Evolutionary conservation across 176 grass and related monocot species (phyloP).

Genomic region (Zoysia japonica): DNA sequence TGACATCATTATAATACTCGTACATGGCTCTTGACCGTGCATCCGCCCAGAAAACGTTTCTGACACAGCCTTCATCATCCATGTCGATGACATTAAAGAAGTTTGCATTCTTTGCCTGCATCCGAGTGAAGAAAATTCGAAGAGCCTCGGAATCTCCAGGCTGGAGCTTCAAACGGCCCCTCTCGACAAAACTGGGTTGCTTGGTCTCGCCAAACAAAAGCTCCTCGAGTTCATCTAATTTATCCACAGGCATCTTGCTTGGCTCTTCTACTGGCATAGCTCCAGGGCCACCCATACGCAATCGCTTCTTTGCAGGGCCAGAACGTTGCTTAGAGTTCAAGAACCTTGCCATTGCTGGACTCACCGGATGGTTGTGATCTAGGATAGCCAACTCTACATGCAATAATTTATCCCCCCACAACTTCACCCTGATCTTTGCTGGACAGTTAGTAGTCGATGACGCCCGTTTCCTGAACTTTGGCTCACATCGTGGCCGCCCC

Average conservation of each 20-base stretch:
- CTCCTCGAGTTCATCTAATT: constrained; percentile 68
- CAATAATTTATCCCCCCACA: constrained; percentile 89
- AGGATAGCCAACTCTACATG: constrained; percentile 86
- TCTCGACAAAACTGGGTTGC: constrained; percentile 35
- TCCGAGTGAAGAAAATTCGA: constrained; percentile 86
- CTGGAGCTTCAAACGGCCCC: constrained; percentile 71
- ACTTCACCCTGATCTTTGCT: constrained; percentile 84
- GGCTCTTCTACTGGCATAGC: constrained; percentile 63
- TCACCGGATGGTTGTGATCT: constrained; percentile 94
- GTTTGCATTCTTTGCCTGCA: constrained; percentile 92
- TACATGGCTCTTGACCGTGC: constrained; percentile 77
- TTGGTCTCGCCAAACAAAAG: constrained; percentile 86
- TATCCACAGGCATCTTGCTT: constrained; percentile 68
- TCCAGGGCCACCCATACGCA: constrained; percentile 57
- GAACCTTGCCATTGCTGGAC: constrained; percentile 91
- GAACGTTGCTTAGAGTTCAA: constrained; percentile 81
- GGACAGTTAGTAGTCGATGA: constrained; percentile 92
- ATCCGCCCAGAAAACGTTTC: constrained; percentile 92
- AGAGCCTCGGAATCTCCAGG: constrained; percentile 84
- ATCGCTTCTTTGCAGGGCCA: constrained; percentile 38
- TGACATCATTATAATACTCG: constrained; percentile 81
- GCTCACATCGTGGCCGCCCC: constrained; percentile 25
- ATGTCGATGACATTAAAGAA: constrained; percentile 90
- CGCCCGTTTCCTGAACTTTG: constrained; percentile 81
- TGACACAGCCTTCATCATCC: constrained; percentile 70